Evolutionary conservation across 2,329 filamentous ascomycete species (phyloP).

Genomic region (Hortaea sp.): DNA sequence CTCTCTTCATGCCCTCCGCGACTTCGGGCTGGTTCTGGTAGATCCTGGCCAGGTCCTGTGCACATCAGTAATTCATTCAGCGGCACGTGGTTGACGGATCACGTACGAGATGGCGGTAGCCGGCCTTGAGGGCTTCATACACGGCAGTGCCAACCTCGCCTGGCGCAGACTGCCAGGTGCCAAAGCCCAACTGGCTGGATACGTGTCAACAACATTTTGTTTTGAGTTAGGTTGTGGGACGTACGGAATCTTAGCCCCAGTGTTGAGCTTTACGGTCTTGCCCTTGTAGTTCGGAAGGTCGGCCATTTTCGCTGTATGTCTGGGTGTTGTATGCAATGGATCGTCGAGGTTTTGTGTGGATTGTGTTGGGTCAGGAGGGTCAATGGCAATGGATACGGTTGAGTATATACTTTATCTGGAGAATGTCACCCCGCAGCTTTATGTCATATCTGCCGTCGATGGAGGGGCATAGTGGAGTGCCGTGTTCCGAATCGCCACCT

Average conservation of each 20-base stretch:
- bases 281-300: not conserved
- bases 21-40: conserved; percentile 14
- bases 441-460: no score
- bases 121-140: conserved; percentile 12
- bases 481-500: no score
- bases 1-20: conserved; percentile 13
- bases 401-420: no score
- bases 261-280: conserved; percentile 22
- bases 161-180: conserved; percentile 12
- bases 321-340: no score
- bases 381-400: no score
- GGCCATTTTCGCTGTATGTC: not conserved
- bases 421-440: no score
- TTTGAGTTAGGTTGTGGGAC: conserved; percentile 29
- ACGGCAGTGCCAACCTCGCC: conserved; percentile 12
- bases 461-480: no score
- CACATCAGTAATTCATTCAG: not conserved
- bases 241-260: conserved; percentile 30
- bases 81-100: not conserved
- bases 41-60: conserved; percentile 13
- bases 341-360: no score
- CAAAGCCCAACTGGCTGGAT: conserved; percentile 9
- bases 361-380: no score
- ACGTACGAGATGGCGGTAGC: conserved; percentile 19
- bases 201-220: not conserved